Evolutionary conservation across 495 filamentous ascomycete genomes (phyloP), one percentile per base, ranked within the genome.

Genomic region (Trichoderma gamsii): DNA sequence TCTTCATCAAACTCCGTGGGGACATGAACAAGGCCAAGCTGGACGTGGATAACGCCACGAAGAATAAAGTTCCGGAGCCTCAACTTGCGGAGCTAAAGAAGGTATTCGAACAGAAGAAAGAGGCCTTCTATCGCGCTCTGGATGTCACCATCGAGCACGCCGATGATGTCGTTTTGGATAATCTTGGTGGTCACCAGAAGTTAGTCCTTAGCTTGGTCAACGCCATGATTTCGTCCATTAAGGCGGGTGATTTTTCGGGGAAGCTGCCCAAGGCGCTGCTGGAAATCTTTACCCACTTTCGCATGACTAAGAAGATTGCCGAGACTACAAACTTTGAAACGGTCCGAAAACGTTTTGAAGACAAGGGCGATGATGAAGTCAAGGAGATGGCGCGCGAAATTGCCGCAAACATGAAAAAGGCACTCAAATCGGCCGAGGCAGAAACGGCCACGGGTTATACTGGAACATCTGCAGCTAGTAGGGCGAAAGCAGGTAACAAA

Each of bases 271-370:
- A 85, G 51, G 86, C 83, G 25, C 85, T 92, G 25, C 82, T 95
- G 1, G 86, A 85, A 73, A 23, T 68, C 12, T 89, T 91, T 71
- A 81, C 85, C 12, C 89, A 83, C 3, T 64, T 68, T 27, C 25
- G 75, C 64, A 81, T 90, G 75, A 86, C 86, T 66, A 83, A 85
- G 66, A 84, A 86, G 23, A 71, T 87, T 6, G 79, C 91, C 25
- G 82, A 86, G 66, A 87, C 84, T 68, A 86, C 87, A 23, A 93
- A 93, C 71, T 79, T 95, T 49, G 80, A 85, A 38, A 87, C 86
- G 66, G 75, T 89, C 15, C 76, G 87, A 3, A 83, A 85, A 5
- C 84, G 86, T 64, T 86, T 90, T 59, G 78, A 83, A 29, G 90
- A 89, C 74, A 86, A 86, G 68, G 89, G 90, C 4, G 87, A 88